Conservation (phyloP, 208 protist genomes). For the Acanthamoeba polyphaga region DNA sequence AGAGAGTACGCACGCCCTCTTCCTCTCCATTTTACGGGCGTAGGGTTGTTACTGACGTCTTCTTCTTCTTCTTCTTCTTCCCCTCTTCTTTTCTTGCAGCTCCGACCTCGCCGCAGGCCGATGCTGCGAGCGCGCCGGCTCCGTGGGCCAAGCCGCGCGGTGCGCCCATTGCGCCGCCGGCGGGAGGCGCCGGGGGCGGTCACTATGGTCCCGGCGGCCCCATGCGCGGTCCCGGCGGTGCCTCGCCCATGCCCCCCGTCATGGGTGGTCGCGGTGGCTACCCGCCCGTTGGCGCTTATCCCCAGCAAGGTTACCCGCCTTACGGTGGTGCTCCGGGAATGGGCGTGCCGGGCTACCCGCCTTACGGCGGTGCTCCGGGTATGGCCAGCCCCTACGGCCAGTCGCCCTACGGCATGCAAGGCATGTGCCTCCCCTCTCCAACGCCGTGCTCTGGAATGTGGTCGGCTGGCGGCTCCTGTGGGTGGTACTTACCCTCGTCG, state of each 20-base stretch:
- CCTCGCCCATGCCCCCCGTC: no score
- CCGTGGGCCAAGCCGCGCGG: conserved; percentile 14
- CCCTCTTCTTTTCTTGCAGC: conserved; percentile 42
- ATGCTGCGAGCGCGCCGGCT: not conserved
- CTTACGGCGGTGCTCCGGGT: not conserved
- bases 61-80: conserved; percentile 7
- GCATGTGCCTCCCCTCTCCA: not conserved
- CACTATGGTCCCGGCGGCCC: not conserved
- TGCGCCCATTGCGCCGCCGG: not conserved
- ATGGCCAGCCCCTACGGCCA: conserved; percentile 14
- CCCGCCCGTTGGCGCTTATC: not conserved
- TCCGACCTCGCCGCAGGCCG: not conserved
- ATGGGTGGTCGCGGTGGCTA: not conserved
- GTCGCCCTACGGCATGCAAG: not conserved
- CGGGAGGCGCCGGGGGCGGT: not conserved
- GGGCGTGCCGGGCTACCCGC: not conserved
- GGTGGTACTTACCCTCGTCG: not conserved
- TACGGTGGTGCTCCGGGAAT: not conserved
- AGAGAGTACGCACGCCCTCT: not conserved
- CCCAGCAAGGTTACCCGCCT: not conserved
- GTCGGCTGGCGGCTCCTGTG: not conserved
- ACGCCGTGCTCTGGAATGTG: not conserved
- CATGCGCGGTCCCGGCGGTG: no score
- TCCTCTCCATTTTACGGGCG: not conserved
- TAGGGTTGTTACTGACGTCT: not conserved